These are phyloP conservation scores for Trifolium pratense DNA, from an alignment of 306 rosid species.

Conservation along the genomic window DNA sequence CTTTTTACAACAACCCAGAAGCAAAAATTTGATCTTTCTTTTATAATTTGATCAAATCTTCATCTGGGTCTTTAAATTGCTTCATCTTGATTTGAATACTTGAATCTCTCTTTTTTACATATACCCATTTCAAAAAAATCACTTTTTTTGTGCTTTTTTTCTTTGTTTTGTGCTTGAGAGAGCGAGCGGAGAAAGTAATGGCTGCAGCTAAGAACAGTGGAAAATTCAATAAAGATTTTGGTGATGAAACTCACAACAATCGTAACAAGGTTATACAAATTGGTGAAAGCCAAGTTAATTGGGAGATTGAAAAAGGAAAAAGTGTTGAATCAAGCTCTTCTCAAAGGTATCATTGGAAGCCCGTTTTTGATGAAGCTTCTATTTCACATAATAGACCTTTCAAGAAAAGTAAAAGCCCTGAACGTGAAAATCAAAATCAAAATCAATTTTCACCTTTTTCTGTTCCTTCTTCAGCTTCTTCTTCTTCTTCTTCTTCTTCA, in stretches of 20 bases:
- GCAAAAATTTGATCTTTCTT: slow-evolving; percentile 37
- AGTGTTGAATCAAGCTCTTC: slow-evolving; percentile 39
- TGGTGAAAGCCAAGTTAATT: slow-evolving; percentile 44
- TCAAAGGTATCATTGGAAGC: slow-evolving; percentile 59
- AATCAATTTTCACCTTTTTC: slow-evolving; percentile 9
- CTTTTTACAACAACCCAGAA: slow-evolving; percentile 40
- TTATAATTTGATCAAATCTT: slow-evolving; percentile 30
- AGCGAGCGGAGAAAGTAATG: slow-evolving; percentile 58
- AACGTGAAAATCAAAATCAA: slow-evolving; percentile 40
- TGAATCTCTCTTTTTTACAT: neutral
- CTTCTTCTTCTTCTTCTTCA: slow-evolving; percentile 34
- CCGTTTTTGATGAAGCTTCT: slow-evolving; percentile 67
- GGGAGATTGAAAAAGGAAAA: slow-evolving; percentile 55
- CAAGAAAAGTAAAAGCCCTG: slow-evolving; percentile 80
- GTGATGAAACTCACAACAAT: slow-evolving; percentile 37
- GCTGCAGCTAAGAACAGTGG: slow-evolving; percentile 57
- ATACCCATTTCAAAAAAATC: neutral
- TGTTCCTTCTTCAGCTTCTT: slow-evolving; percentile 36
- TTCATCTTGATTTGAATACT: slow-evolving; percentile 6
- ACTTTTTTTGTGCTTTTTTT: slow-evolving; percentile 11
- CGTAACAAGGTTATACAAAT: neutral
- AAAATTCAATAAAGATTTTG: slow-evolving; percentile 52
- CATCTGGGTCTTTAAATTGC: slow-evolving; percentile 29
- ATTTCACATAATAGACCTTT: slow-evolving; percentile 59
- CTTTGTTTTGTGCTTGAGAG: slow-evolving; percentile 35